phyloP scores from a whole-genome alignment of 2,329 filamentous ascomycete genomes.

The Trichoderma guizhouense region DNA sequence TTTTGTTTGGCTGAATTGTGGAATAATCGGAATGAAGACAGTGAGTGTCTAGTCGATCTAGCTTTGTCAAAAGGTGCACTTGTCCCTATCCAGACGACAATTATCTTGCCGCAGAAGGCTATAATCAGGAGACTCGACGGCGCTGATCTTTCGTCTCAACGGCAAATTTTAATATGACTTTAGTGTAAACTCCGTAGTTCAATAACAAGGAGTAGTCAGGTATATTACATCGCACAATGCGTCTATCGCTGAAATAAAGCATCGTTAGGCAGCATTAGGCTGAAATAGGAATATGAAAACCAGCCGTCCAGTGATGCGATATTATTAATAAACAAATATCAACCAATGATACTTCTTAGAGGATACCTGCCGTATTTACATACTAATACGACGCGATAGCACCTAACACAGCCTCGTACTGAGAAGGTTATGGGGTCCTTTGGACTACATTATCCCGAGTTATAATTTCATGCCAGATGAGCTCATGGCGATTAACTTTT shows the following conservation, averaged over 20 bases:
- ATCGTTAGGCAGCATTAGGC: neutral
- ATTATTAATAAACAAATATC: too few relatives aligned
- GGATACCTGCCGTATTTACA: too few relatives aligned
- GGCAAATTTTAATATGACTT: neutral
- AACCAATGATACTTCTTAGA: too few relatives aligned
- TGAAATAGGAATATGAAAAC: neutral
- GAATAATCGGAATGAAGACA: neutral
- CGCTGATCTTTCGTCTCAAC: neutral
- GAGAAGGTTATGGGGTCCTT: neutral
- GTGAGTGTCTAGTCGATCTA: neutral
- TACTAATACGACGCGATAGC: neutral
- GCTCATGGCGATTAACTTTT: neutral
- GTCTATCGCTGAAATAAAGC: neutral
- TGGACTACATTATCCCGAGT: neutral
- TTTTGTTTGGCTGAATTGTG: neutral
- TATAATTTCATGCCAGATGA: neutral
- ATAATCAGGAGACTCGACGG: neutral
- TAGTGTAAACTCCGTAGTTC: neutral
- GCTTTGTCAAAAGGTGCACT: neutral
- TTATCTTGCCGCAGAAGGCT: neutral
- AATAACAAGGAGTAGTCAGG: neutral
- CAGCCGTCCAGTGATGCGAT: neutral
- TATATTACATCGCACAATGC: neutral
- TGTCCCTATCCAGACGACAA: neutral
- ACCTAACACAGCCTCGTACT: neutral